Evolutionary conservation across 306 rosid genomes (phyloP).

Genomic region (Prunus campanulata): DNA sequence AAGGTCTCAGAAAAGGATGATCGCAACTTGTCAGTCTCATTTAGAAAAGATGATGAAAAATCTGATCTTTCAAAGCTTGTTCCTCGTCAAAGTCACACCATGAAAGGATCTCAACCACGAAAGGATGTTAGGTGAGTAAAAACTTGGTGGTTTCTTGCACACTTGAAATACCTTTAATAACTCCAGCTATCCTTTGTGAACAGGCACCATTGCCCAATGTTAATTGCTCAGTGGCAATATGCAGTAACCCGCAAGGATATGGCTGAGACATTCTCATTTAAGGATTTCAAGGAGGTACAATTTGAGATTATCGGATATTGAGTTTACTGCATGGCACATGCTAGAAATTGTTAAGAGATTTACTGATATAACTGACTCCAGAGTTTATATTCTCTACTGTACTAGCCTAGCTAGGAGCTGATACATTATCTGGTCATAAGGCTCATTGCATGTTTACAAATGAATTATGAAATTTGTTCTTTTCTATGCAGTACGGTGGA

Average conservation of each 20-base stretch:
- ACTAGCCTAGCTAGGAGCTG: not conserved
- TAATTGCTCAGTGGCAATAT: constrained; percentile 80
- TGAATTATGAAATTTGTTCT: not conserved
- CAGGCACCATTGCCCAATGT: constrained; percentile 83
- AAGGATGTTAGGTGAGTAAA: constrained; percentile 68
- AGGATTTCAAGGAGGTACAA: constrained; percentile 72
- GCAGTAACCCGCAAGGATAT: constrained; percentile 90
- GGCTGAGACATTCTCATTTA: constrained; percentile 57
- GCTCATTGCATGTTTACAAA: not conserved
- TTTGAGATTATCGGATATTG: constrained; percentile 11
- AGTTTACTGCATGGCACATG: not conserved
- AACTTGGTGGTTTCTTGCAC: constrained; percentile 14
- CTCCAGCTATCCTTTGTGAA: constrained; percentile 29
- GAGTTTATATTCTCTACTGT: not conserved
- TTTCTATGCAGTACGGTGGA: constrained; percentile 61
- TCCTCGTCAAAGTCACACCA: constrained; percentile 79
- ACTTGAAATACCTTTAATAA: constrained; percentile 6
- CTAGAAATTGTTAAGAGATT: not conserved
- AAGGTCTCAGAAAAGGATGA: constrained; percentile 42
- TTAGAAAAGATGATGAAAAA: constrained; percentile 32
- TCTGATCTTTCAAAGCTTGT: constrained; percentile 47
- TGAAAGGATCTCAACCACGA: constrained; percentile 73
- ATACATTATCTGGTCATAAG: not conserved
- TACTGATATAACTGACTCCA: not conserved
- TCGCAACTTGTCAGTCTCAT: constrained; percentile 43